Percentiles rank a stretch among this genome's conserved stretches.
Evolutionary conservation across 768 basidiomycete genomes (phyloP).

Genomic region (Paxillus involutus): DNA sequence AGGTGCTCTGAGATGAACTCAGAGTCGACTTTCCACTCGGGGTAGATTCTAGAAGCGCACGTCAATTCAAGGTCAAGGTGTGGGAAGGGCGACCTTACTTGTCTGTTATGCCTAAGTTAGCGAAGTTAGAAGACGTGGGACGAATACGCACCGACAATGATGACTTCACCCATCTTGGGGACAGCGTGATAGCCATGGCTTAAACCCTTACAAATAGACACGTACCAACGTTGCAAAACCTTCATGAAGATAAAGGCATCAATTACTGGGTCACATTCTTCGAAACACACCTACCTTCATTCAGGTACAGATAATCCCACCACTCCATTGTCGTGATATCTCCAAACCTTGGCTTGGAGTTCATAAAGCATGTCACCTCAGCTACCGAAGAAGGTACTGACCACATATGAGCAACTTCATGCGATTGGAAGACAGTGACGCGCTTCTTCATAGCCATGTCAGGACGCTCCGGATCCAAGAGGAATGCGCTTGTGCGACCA

Average conservation of each 20-base stretch:
- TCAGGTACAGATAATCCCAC: constrained; percentile 86
- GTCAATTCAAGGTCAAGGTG: background rate
- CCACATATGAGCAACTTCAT: constrained; percentile 89
- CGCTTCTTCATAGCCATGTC: constrained; percentile 75
- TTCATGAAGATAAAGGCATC: constrained; percentile 18
- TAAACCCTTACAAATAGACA: constrained; percentile 3
- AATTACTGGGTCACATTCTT: background rate
- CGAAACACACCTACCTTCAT: constrained; percentile 54
- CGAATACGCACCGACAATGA: constrained; percentile 60
- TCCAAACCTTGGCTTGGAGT: constrained; percentile 60
- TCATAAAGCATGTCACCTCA: constrained; percentile 9
- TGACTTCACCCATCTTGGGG: constrained; percentile 80
- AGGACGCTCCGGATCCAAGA: constrained; percentile 74
- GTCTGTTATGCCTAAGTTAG: constrained; percentile 38
- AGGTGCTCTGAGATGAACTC: constrained; percentile 81
- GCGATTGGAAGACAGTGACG: constrained; percentile 77
- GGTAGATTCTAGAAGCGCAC: constrained; percentile 56
- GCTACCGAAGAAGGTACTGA: constrained; percentile 25
- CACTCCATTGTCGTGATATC: constrained; percentile 93
- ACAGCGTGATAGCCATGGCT: constrained; percentile 2
- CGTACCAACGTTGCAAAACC: constrained; percentile 85
- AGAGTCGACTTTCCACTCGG: constrained; percentile 84
- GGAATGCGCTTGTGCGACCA: constrained; percentile 78
- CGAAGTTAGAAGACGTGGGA: background rate
- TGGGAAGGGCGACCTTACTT: constrained; percentile 40